Evolutionary conservation across 257 asterid species (phyloP).

Genomic region (Capsicum baccatum): DNA sequence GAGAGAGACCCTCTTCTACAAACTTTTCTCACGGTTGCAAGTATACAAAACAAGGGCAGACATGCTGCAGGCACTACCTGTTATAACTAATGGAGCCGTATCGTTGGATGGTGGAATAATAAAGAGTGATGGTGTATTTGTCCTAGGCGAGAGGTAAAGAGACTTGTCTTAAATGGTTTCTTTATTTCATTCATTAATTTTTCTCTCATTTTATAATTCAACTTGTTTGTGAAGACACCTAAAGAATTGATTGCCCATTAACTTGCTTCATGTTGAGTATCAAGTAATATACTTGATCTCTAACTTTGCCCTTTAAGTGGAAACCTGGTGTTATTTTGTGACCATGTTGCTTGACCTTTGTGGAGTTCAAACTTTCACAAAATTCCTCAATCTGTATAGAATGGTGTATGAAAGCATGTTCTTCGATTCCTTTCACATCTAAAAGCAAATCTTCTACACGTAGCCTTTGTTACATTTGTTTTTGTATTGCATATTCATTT

Average conservation of each 20-base stretch:
- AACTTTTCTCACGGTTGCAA: constrained; percentile 75
- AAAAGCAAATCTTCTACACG: background rate
- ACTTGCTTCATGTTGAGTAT: background rate
- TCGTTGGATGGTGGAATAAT: constrained; percentile 92
- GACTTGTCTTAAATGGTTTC: constrained; percentile 21
- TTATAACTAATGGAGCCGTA: constrained; percentile 64
- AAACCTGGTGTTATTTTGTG: background rate
- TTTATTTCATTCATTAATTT: background rate
- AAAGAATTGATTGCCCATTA: constrained; percentile 10
- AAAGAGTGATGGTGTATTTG: constrained; percentile 49
- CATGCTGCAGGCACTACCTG: constrained; percentile 66
- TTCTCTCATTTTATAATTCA: background rate
- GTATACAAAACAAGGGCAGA: constrained; percentile 78
- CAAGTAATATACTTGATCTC: background rate
- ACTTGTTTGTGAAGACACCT: background rate
- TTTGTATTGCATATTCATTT: background rate
- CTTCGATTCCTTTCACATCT: constrained; percentile 14
- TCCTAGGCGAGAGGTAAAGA: constrained; percentile 62
- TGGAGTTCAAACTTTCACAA: constrained; percentile 17
- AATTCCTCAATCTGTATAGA: background rate
- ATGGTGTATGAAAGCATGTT: constrained; percentile 19
- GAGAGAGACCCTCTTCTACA: constrained; percentile 85
- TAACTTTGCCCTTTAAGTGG: constrained; percentile 5
- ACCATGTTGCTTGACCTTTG: constrained; percentile 10
- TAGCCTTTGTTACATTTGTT: background rate